Percentiles rank a stretch among this genome's conserved stretches.
phyloP scores from a whole-genome alignment of 495 filamentous ascomycete species.

The Podospora pseudoanserina region DNA sequence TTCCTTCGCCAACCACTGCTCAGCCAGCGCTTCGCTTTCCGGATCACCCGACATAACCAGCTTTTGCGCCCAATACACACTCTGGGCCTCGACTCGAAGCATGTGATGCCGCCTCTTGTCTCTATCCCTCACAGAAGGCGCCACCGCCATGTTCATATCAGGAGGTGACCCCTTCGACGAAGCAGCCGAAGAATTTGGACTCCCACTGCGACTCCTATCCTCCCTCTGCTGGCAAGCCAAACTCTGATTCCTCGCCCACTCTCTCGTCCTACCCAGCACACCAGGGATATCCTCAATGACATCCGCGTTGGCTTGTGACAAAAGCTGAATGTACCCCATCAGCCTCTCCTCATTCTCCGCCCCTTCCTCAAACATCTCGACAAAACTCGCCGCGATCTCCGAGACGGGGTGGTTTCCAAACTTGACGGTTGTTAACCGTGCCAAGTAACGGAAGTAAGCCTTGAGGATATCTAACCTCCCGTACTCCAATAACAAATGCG shows the following conservation, averaged over 20 bases:
- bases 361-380: slow-evolving; percentile 17
- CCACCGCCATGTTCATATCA: not conserved
- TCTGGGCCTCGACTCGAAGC: slow-evolving; percentile 28
- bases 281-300: slow-evolving; percentile 19
- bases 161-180: not conserved
- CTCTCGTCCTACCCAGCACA: slow-evolving; percentile 20
- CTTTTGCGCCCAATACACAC: slow-evolving; percentile 31
- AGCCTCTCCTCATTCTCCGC: slow-evolving; percentile 19
- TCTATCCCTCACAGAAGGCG: not conserved
- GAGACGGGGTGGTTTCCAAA: slow-evolving; percentile 28
- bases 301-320: slow-evolving; percentile 28
- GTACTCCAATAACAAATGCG: slow-evolving; percentile 28
- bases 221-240: slow-evolving; percentile 22
- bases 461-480: slow-evolving; percentile 23
- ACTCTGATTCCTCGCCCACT: slow-evolving; percentile 30
- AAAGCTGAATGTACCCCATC: slow-evolving; percentile 28
- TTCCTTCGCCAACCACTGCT: slow-evolving; percentile 21
- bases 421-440: slow-evolving; percentile 19
- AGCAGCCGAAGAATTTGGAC: not conserved
- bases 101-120: slow-evolving; percentile 24
- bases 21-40: slow-evolving; percentile 21
- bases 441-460: slow-evolving; percentile 27
- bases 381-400: slow-evolving; percentile 24
- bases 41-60: slow-evolving; percentile 23
- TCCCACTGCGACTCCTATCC: not conserved